Conservation (phyloP, 495 filamentous ascomycete species). For the Hamigera avellanea region DNA sequence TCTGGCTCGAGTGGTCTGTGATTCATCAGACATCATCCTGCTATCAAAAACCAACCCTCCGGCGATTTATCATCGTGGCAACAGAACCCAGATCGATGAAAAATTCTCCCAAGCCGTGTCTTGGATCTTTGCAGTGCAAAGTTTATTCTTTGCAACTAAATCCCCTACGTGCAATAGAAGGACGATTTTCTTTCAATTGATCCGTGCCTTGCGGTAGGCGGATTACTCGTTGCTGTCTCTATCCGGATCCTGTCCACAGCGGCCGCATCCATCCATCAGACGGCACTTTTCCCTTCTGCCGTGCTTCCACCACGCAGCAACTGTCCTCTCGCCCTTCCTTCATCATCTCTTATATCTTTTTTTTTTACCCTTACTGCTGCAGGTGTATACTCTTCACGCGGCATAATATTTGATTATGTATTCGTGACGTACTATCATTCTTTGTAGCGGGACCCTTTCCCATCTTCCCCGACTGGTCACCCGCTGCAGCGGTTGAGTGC, state of each 20-base stretch:
- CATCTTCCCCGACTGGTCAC: slow-evolving; percentile 3
- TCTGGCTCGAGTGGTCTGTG: slow-evolving; percentile 1
- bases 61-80: slow-evolving; percentile 21
- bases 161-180: no score
- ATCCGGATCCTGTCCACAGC: background rate
- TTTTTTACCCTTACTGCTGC: slow-evolving; percentile 2
- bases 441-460: slow-evolving; percentile 14
- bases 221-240: background rate
- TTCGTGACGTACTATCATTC: slow-evolving; percentile 21
- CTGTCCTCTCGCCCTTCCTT: background rate
- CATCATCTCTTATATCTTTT: slow-evolving; percentile 9
- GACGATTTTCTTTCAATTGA: background rate
- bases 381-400: slow-evolving; percentile 1
- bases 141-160: no score
- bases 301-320: background rate
- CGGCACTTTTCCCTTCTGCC: background rate
- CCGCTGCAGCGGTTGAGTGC: slow-evolving; percentile 1
- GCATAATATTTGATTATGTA: slow-evolving; percentile 11
- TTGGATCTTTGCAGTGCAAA: no score
- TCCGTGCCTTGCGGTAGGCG: background rate
- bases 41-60: slow-evolving; percentile 1
- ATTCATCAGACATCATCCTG: background rate
- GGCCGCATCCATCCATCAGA: background rate
- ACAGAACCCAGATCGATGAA: no score
- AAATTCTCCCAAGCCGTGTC: no score